phyloP scores from a whole-genome alignment of 2,329 filamentous ascomycete genomes.

The Sporothrix curviconia region DNA sequence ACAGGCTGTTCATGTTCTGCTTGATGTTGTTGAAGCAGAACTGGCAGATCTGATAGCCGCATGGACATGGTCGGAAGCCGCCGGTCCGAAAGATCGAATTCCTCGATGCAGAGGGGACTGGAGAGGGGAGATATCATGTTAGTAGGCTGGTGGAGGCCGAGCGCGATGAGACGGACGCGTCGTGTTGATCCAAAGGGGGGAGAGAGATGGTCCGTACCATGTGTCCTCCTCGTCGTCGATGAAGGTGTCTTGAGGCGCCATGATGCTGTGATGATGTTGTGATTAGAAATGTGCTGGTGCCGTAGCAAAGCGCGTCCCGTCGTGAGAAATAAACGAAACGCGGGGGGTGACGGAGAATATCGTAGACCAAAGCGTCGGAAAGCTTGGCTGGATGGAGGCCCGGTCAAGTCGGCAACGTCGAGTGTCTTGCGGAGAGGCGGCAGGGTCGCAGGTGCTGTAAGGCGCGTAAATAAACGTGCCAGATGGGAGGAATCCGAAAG shows the following conservation, averaged over 20 bases:
- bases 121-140: conserved; percentile 21
- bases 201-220: conserved; percentile 43
- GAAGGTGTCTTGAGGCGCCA: conserved; percentile 64
- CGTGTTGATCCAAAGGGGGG: neutral
- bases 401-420: neutral
- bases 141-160: neutral
- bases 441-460: neutral
- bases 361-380: neutral
- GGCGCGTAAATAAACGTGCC: neutral
- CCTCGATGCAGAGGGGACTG: conserved; percentile 96
- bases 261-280: conserved; percentile 31
- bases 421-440: neutral
- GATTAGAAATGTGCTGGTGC: no score
- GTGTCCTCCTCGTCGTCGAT: conserved; percentile 66
- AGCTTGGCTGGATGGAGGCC: neutral
- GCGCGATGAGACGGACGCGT: neutral
- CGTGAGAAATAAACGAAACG: neutral
- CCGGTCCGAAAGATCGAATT: conserved; percentile 96
- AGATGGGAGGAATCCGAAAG: neutral
- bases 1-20: conserved; percentile 94
- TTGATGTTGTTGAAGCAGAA: conserved; percentile 99
- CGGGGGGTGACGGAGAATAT: no score
- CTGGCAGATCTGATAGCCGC: conserved; percentile 98
- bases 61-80: conserved; percentile 94
- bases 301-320: conserved; percentile 4